Base-by-base conservation (phyloP, 805 yeast species). In the Yamadazyma paraphyllophila region DNA sequence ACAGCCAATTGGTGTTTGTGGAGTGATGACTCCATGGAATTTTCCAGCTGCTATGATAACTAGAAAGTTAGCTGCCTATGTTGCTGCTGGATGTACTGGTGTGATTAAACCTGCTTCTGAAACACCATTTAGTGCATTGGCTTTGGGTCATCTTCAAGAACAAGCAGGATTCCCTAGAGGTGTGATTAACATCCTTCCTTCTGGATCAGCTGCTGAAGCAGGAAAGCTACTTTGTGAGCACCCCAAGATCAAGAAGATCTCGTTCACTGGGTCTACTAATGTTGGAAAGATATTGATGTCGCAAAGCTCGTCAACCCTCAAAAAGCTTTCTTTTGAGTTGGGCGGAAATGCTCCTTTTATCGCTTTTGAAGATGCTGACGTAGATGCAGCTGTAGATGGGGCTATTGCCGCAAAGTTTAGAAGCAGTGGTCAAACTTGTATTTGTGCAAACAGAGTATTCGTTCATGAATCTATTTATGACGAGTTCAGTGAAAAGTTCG, bases 1-100 rank as follows among this genome's bases (percentile, higher is more conserved):
- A 54, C 89, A 85, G 60, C 92, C 95, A n/a, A 70, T 86, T 40
- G 95, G 95, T 7, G 90, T 84, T 1, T 84, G 86, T 54, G 91
- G 90, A 8, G 78, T 86, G 44, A 62, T 86, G 56, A 83, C 92
- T 2, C 94, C 94, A 3, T 86, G 94, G 94, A 86, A 87, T 63
- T 87, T 86, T 64, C 95, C 95, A 3, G 66, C 81, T 16, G 88
- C 91, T 3, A 85, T 84, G 91, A 82, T 83, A 49, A 76, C 89
- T 5, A 69, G 90, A 52, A 85, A 85, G 59, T 65, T 82, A 42
- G 91, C 85, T 15, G 89, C 92, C 27, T 89, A 88, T 2, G 58
- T 83, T 26, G 91, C 94, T 13, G 85, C 87, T 12, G 95, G 94
- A 1, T 85, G 92, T 63, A 80, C 92, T 5, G 67, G 83, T 2